A percentile compares a stretch with the other conserved stretches of the same genome.
These are phyloP conservation scores for Populus hybrid DNA, from an alignment of 441 rosid genomes.

Conservation along the genomic window DNA sequence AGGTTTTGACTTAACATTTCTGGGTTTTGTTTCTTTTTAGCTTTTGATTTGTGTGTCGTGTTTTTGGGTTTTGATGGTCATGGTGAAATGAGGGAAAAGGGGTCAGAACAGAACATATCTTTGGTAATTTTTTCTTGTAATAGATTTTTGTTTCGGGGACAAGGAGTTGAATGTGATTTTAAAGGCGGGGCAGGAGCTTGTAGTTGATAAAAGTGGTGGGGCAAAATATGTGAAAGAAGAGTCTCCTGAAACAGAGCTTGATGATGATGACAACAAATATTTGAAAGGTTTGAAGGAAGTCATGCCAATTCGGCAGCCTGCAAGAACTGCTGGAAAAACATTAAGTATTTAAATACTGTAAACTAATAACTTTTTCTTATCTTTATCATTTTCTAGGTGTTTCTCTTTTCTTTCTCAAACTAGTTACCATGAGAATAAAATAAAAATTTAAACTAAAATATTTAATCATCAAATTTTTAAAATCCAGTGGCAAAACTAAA, in stretches of 20 bases:
- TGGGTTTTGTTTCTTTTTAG: not conserved
- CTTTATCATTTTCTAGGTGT: too few relatives aligned
- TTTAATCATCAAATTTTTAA: too few relatives aligned
- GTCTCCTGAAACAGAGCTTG: conserved; percentile 48
- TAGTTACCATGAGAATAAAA: too few relatives aligned
- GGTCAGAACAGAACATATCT: not conserved
- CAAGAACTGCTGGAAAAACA: conserved; percentile 43
- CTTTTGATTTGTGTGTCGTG: not conserved
- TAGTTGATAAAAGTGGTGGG: conserved; percentile 27
- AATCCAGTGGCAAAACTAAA: too few relatives aligned
- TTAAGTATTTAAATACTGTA: too few relatives aligned
- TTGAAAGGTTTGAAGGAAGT: conserved; percentile 43
- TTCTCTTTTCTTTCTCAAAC: too few relatives aligned
- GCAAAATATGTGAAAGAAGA: conserved; percentile 39
- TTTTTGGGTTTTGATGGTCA: not conserved
- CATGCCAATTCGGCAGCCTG: conserved; percentile 65
- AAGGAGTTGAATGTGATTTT: conserved; percentile 49
- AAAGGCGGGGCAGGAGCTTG: conserved; percentile 74
- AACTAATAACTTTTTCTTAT: too few relatives aligned
- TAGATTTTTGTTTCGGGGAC: conserved; percentile 41
- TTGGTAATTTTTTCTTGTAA: not conserved
- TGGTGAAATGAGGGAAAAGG: not conserved
- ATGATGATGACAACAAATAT: conserved; percentile 34
- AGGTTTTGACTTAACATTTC: conserved; percentile 38
- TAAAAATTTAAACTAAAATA: too few relatives aligned